Evolutionary conservation across 352 stramenopile genomes (phyloP).

Genomic region (Achlya hypogyna): DNA sequence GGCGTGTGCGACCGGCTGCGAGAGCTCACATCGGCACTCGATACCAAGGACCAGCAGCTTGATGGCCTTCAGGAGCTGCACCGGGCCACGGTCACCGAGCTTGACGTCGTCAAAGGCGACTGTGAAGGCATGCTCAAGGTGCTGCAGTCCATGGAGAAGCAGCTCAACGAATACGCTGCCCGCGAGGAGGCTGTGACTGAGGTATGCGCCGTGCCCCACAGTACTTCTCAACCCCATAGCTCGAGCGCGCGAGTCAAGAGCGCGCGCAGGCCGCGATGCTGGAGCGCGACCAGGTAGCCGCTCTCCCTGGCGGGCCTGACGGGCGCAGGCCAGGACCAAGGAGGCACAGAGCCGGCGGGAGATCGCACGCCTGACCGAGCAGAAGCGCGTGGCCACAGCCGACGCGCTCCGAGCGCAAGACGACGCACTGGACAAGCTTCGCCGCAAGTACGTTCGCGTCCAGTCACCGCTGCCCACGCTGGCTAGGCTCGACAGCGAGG

Average conservation of each 20-base stretch:
- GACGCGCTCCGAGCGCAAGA: slow-evolving; percentile 43
- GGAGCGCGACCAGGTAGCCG: slow-evolving; percentile 61
- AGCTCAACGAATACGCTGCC: slow-evolving; percentile 63
- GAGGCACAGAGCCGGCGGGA: slow-evolving; percentile 59
- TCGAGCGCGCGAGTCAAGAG: slow-evolving; percentile 59
- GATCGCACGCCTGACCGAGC: slow-evolving; percentile 55
- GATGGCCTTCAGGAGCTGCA: slow-evolving; percentile 35
- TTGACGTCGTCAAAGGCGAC: slow-evolving; percentile 59
- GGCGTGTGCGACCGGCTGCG: slow-evolving; percentile 54
- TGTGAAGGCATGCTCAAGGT: slow-evolving; percentile 80
- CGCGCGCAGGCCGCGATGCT: slow-evolving; percentile 60
- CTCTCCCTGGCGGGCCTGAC: background rate
- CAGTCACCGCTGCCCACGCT: background rate
- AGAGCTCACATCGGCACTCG: slow-evolving; percentile 45
- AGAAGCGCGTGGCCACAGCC: slow-evolving; percentile 35
- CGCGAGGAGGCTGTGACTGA: slow-evolving; percentile 64
- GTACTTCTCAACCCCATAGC: slow-evolving; percentile 24
- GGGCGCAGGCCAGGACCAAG: slow-evolving; percentile 3
- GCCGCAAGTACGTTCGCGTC: slow-evolving; percentile 24
- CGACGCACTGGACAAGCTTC: slow-evolving; percentile 26
- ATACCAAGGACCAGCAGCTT: slow-evolving; percentile 41
- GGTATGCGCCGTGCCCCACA: slow-evolving; percentile 23
- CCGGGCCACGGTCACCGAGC: slow-evolving; percentile 24
- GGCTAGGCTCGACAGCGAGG: slow-evolving; percentile 24
- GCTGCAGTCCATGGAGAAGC: slow-evolving; percentile 75